Conservation (phyloP, 2,329 filamentous ascomycete genomes). For the Conoideocrella luteorostrata region DNA sequence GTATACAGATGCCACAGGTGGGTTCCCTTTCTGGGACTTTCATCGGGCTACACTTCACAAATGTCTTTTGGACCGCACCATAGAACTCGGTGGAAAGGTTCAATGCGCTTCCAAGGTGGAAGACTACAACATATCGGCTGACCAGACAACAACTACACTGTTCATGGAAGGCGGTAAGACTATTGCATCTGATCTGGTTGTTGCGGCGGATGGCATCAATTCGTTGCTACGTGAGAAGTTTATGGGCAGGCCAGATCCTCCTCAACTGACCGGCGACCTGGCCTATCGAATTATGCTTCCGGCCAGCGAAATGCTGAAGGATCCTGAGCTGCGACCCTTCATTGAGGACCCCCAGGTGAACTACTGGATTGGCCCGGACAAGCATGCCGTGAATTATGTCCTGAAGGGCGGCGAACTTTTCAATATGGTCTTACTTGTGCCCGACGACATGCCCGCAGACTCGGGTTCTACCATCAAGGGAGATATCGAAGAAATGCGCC, state of each 20-base stretch:
- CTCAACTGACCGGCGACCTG: conserved; percentile 46
- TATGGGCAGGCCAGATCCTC: conserved; percentile 35
- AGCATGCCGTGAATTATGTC: conserved; percentile 43
- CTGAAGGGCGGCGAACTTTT: conserved; percentile 35
- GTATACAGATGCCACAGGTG: conserved; percentile 14
- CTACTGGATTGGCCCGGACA: conserved; percentile 47
- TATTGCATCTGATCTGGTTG: conserved; percentile 34
- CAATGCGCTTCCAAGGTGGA: conserved; percentile 14
- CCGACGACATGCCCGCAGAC: conserved; percentile 41
- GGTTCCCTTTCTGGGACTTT: conserved; percentile 37
- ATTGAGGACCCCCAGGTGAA: conserved; percentile 42
- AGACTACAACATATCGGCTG: neutral
- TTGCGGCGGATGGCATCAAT: conserved; percentile 40
- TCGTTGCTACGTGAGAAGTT: conserved; percentile 32
- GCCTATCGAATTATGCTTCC: conserved; percentile 48
- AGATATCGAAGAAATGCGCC: conserved; percentile 36
- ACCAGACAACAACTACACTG: conserved; percentile 10
- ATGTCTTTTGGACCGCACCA: conserved; percentile 33
- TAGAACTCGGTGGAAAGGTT: conserved; percentile 30
- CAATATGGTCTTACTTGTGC: conserved; percentile 40
- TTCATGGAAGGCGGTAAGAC: conserved; percentile 24
- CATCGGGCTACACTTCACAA: conserved; percentile 43
- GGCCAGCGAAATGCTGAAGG: conserved; percentile 37
- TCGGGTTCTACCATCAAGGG: no score
- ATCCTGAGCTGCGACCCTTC: conserved; percentile 37